These are phyloP conservation scores for Monilinia vaccinii-corymbosi DNA, from an alignment of 2,329 filamentous ascomycete species.

Conservation along the genomic window DNA sequence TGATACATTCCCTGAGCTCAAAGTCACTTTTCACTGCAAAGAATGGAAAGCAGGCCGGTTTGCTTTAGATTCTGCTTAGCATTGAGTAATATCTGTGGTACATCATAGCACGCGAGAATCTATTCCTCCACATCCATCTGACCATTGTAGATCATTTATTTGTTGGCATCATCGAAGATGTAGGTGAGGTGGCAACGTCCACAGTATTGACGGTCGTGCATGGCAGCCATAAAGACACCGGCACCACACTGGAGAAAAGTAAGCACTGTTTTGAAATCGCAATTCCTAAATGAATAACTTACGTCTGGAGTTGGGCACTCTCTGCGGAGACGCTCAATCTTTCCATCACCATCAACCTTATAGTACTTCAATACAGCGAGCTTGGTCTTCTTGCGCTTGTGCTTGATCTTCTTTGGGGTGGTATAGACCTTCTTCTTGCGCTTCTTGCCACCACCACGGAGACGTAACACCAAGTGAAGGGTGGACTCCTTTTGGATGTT, in stretches of 20 bases:
- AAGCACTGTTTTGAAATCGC: slow-evolving; percentile 25
- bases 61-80: slow-evolving; percentile 10
- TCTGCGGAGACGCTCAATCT: slow-evolving; percentile 97
- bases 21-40: neutral
- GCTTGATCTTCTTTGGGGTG: slow-evolving; percentile 99
- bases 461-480: slow-evolving; percentile 93
- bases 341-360: slow-evolving; percentile 99
- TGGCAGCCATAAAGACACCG: slow-evolving; percentile 99
- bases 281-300: slow-evolving; percentile 34
- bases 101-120: slow-evolving; percentile 12
- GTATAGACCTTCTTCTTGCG: slow-evolving; percentile 99
- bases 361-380: slow-evolving; percentile 99
- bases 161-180: slow-evolving; percentile 53
- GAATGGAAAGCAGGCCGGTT: neutral
- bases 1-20: neutral
- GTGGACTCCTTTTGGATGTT: slow-evolving; percentile 99
- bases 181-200: slow-evolving; percentile 65
- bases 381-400: slow-evolving; percentile 99
- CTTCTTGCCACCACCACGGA: slow-evolving; percentile 99
- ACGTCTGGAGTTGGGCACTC: slow-evolving; percentile 92
- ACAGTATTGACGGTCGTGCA: slow-evolving; percentile 85
- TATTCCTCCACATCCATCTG: slow-evolving; percentile 10
- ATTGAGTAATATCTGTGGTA: slow-evolving; percentile 14
- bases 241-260: slow-evolving; percentile 71
- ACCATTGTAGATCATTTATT: slow-evolving; percentile 44